Base-by-base conservation (phyloP, 2,329 filamentous ascomycete species). In the Ceratocystis harringtonii region DNA sequence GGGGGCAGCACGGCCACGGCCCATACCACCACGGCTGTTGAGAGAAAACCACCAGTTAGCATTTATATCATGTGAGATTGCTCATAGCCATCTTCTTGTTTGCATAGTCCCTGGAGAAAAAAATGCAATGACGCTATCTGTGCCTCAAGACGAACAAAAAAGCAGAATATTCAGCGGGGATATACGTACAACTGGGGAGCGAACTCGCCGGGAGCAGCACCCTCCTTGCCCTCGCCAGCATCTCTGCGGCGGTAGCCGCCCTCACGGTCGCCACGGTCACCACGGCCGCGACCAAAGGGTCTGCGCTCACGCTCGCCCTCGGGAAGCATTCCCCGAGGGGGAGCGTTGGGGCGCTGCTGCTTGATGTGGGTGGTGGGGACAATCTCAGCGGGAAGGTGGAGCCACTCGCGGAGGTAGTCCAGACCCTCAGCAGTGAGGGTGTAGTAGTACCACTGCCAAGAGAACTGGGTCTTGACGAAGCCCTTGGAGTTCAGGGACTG, bases 371-470 rank as follows among this genome's bases (percentile, higher is more conserved):
- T 99, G 76, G 95, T 91, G 74, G 94, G 94, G 72, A 99, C 94
- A 77, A 99, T 96, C 87, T 99, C 94, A 78, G 94, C 92, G 75
- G 94, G 94, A 75, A 99, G 89, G 83, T 99, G 94, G 74, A 99
- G 92, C 94, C 94, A 99, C 85, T 99, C 94, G 78, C 94, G 92
- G 79, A 99, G 92, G 86, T 99, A 99, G 84, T 97, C 92, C 78
- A 99, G 92, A 82, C 94, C 94, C 85, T 97, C 92, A 76, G 92
- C 90, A 78, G 92, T 96, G 80, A 99, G 88, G 80, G 94, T 96
- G 88, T 99, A 99, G 89, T 99, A 99, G 88, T 97, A 96, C 86
- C 92, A 96, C 82, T 96, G 91, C 91, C 91, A 96, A 72, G 91
- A 96, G 89, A 99, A 99, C 81, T 95, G 94, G 74, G 94, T 99